Conservation (phyloP, 768 basidiomycete species). For the Panaeolus cyanescens region DNA sequence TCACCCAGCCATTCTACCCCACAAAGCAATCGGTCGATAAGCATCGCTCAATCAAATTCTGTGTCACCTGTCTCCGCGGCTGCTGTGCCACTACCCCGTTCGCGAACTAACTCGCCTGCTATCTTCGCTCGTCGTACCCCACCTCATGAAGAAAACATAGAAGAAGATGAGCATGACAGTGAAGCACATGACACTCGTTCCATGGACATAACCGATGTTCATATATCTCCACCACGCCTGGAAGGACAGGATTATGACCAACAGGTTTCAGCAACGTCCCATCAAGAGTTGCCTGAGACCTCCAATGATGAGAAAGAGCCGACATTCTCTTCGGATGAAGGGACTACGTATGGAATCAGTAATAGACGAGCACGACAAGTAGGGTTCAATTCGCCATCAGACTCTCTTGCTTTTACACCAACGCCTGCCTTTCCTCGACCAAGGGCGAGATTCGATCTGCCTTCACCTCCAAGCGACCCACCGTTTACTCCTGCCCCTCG, state of each 20-base stretch:
- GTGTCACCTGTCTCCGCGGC: constrained; percentile 50
- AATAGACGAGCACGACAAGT: constrained; percentile 26
- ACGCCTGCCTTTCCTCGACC: constrained; percentile 65
- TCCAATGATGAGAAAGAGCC: constrained; percentile 45
- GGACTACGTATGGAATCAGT: constrained; percentile 34
- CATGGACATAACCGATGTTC: constrained; percentile 58
- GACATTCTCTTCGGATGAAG: constrained; percentile 71
- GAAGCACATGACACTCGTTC: constrained; percentile 39
- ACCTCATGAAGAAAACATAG: constrained; percentile 20
- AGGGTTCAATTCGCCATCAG: constrained; percentile 55
- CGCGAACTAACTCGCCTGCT: constrained; percentile 51
- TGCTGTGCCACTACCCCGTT: constrained; percentile 53
- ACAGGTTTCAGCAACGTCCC: constrained; percentile 20
- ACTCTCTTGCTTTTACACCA: constrained; percentile 63
- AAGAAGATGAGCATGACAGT: constrained; percentile 21
- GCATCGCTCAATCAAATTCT: constrained; percentile 35
- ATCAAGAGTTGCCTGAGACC: constrained; percentile 17
- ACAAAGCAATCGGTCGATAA: constrained; percentile 50
- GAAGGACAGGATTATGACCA: constrained; percentile 21
- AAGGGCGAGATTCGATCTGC: constrained; percentile 62
- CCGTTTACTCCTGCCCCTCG: constrained; percentile 36
- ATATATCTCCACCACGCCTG: constrained; percentile 42
- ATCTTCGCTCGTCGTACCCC: constrained; percentile 26
- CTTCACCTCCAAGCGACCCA: constrained; percentile 43
- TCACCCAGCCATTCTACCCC: constrained; percentile 70